Percentiles rank a stretch among this genome's conserved stretches.
Evolutionary conservation across 495 filamentous ascomycete species (phyloP).

Genomic region (Thozetella sp.): DNA sequence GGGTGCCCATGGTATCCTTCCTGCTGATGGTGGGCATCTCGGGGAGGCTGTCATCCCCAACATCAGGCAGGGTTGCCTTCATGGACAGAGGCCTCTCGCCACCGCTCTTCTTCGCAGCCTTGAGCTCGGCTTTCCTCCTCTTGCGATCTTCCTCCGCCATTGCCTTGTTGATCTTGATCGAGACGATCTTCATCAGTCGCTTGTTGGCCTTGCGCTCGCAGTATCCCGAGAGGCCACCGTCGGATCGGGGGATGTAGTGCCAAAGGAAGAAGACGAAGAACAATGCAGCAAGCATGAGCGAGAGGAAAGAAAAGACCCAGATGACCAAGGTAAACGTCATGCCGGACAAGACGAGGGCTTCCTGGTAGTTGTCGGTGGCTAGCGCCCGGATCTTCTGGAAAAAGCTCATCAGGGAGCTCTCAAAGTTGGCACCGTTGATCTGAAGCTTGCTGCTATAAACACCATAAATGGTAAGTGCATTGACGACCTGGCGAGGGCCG

Average conservation of each 20-base stretch:
- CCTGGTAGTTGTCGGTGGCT: conserved; percentile 68
- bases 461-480: conserved; percentile 83
- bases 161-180: conserved; percentile 81
- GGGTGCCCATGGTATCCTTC: conserved; percentile 66
- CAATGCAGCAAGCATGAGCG: conserved; percentile 68
- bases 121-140: conserved; percentile 57
- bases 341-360: conserved; percentile 78
- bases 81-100: conserved; percentile 51
- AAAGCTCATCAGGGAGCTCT: conserved; percentile 60
- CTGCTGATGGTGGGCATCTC: conserved; percentile 62
- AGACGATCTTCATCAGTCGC: conserved; percentile 78
- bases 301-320: conserved; percentile 82
- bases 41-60: conserved; percentile 55
- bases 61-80: conserved; percentile 61
- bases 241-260: conserved; percentile 78
- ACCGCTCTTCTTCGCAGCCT: conserved; percentile 55
- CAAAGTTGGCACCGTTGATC: conserved; percentile 58
- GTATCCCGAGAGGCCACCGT: conserved; percentile 80
- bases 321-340: conserved; percentile 93
- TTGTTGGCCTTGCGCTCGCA: conserved; percentile 88
- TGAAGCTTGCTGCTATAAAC: conserved; percentile 69
- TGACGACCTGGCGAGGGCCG: conserved; percentile 87
- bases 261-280: conserved; percentile 89
- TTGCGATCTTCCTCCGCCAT: conserved; percentile 70
- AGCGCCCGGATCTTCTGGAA: conserved; percentile 76